These are phyloP conservation scores for Phlyctochytrium planicorne DNA, from an alignment of 192 early-diverging fungal species.

Conservation along the genomic window DNA sequence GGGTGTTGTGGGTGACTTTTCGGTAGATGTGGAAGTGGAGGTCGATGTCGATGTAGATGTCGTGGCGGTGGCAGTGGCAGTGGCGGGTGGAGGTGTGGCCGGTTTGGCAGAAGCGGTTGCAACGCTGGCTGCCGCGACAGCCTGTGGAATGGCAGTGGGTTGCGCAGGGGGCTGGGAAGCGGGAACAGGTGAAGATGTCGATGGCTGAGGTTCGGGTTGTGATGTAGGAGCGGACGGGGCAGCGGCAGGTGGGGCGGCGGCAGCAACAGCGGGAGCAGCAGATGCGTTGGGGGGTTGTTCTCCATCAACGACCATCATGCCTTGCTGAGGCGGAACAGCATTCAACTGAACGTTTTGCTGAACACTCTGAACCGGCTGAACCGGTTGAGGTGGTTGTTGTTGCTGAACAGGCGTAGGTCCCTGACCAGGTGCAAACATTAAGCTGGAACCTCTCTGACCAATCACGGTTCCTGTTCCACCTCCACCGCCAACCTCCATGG, in stretches of 20 bases:
- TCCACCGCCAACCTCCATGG: not conserved
- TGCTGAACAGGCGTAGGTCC: not conserved
- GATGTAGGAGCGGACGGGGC: not conserved
- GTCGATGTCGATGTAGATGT: not conserved
- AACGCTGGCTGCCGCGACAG: not conserved
- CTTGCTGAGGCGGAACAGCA: not conserved
- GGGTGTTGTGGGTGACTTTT: not conserved
- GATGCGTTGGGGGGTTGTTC: not conserved
- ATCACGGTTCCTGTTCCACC: not conserved
- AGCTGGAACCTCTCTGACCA: not conserved
- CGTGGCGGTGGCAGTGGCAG: not conserved
- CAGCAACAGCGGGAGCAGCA: not conserved
- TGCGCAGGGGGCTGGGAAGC: not conserved
- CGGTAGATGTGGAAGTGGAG: not conserved
- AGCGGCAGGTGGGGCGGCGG: not conserved
- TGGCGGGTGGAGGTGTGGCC: not conserved
- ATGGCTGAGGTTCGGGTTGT: not conserved
- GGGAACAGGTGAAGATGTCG: not conserved
- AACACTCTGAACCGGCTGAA: too few species aligned
- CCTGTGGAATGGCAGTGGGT: not conserved
- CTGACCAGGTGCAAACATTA: not conserved
- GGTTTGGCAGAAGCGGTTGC: not conserved
- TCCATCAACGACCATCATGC: not conserved
- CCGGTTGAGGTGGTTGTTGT: not conserved
- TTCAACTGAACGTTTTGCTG: too few species aligned